phyloP scores from a whole-genome alignment of 331 rosid genomes.

The Saraca asoca region DNA sequence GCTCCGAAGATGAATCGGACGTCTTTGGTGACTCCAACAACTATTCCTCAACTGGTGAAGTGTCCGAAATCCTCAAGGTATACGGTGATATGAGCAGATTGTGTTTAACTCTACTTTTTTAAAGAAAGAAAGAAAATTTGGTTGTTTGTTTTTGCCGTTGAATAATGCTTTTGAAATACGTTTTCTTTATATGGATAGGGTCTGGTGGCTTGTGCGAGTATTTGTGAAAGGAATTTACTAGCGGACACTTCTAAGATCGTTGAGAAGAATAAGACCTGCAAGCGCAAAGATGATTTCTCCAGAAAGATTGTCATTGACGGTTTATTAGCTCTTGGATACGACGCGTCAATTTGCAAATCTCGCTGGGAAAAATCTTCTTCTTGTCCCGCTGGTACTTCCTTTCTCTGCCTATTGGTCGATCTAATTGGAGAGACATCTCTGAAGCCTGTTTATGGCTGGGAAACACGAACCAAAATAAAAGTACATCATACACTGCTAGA shows the following conservation, averaged over 20 bases:
- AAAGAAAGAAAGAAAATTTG: neutral
- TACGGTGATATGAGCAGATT: neutral
- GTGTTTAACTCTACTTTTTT: neutral
- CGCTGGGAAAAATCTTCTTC: conserved; percentile 79
- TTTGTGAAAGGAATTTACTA: conserved; percentile 64
- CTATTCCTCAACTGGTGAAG: conserved; percentile 47
- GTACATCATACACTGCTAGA: no score
- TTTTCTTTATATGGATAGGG: conserved; percentile 43
- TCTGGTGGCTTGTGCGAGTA: conserved; percentile 56
- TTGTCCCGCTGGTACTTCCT: conserved; percentile 64
- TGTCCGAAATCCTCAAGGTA: conserved; percentile 77
- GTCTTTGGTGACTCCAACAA: conserved; percentile 43
- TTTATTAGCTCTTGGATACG: conserved; percentile 70
- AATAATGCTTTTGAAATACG: neutral
- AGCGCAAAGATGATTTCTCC: conserved; percentile 61
- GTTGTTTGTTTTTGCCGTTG: neutral
- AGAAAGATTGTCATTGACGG: conserved; percentile 49
- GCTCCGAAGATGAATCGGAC: conserved; percentile 63
- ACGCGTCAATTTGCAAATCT: conserved; percentile 82
- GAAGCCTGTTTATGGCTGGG: conserved; percentile 31
- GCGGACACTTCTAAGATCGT: conserved; percentile 74
- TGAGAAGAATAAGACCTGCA: conserved; percentile 70
- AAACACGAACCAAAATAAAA: neutral
- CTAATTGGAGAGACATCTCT: neutral
- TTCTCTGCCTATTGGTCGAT: neutral